Percentiles rank a stretch among this genome's conserved stretches.
Conservation (phyloP, 192 early-diverging fungal species). For the Irineochytrium annulatum region DNA sequence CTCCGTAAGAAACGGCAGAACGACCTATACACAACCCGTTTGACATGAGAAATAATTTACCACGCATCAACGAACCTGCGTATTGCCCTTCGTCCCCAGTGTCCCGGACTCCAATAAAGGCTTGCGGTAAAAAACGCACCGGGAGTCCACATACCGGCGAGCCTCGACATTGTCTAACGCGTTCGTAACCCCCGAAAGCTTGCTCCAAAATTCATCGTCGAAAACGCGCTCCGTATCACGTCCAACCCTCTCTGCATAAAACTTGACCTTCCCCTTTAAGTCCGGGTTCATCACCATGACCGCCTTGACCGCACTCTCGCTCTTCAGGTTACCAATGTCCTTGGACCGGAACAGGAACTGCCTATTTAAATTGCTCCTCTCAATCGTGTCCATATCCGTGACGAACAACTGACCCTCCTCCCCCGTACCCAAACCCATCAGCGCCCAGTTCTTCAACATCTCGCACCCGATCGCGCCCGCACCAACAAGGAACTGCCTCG, state of each 20-base stretch:
- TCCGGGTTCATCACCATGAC: constrained; percentile 92
- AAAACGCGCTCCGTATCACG: constrained; percentile 88
- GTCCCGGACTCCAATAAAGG: constrained; percentile 98
- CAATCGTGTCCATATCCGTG: constrained; percentile 99
- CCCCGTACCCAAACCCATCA: constrained; percentile 85
- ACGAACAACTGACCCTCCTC: constrained; percentile 72
- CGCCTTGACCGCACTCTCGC: constrained; percentile 81
- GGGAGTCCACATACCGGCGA: constrained; percentile 92
- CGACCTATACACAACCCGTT: too few relatives aligned
- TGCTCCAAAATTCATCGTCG: constrained; percentile 86
- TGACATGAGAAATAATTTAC: too few relatives aligned
- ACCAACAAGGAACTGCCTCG: constrained; percentile 92
- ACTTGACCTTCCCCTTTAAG: constrained; percentile 66
- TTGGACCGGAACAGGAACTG: constrained; percentile 96
- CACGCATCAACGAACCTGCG: constrained; percentile 59
- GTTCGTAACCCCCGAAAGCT: constrained; percentile 89
- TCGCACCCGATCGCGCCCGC: constrained; percentile 99
- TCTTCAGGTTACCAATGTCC: constrained; percentile 81
- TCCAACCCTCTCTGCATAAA: constrained; percentile 83
- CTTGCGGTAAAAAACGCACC: constrained; percentile 96
- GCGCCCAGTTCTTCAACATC: constrained; percentile 99
- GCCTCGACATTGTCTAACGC: constrained; percentile 98
- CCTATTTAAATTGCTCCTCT: constrained; percentile 97
- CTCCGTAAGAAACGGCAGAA: constrained; percentile 93
- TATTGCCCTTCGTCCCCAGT: constrained; percentile 99